Base-by-base conservation (phyloP, 768 basidiomycete species). In the Rhodotorula kratochvilovae region DNA sequence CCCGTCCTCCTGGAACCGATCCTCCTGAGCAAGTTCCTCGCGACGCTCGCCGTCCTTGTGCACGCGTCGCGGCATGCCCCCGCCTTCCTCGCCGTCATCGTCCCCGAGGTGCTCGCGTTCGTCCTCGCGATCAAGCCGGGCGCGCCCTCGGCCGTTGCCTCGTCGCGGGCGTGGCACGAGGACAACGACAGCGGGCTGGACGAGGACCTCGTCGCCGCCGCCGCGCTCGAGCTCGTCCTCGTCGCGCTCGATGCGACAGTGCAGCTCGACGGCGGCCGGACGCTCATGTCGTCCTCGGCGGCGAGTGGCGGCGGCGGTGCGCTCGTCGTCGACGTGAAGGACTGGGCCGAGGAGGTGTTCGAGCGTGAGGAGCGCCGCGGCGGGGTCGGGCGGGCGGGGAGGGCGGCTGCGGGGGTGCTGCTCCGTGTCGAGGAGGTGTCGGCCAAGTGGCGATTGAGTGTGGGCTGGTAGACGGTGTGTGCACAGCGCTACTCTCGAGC, bases 41-140 rank as follows among this genome's bases (percentile, higher is more conserved):
- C 85, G 57, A 89, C 93, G 7, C 81, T 95, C 25, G 85, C 87
- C 5, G 84, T 97, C 50, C 83, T 99, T 42, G 85, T 91, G 25
- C 89, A 97, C 79, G 89, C 92, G 2, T 86, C 89, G 3, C 85
- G 88, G 67, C 88, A 91, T 75, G 88, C 91, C 25, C 83, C 87
- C 0, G 87, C 90, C 70, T 97, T 90, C 88, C 82, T 92, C 55
- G 84, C 87, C 13, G 83, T 95, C 17, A 82, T 96, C 61, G 90
- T 88, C 5, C 92, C 93, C 0, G 88, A 90, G 73, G 83, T 88
- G 8, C 80, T 98, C 63, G 91, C 95, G 77, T 83, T 98, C 31
- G 91, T 91, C 2, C 81, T 93, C 33, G 88, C 89, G 0, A 75
- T 95, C 42, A 91, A 92, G 17, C 62, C 56, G 35, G 27, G 46